phyloP scores from a whole-genome alignment of 805 yeast genomes.

The Candida bentonensis region DNA sequence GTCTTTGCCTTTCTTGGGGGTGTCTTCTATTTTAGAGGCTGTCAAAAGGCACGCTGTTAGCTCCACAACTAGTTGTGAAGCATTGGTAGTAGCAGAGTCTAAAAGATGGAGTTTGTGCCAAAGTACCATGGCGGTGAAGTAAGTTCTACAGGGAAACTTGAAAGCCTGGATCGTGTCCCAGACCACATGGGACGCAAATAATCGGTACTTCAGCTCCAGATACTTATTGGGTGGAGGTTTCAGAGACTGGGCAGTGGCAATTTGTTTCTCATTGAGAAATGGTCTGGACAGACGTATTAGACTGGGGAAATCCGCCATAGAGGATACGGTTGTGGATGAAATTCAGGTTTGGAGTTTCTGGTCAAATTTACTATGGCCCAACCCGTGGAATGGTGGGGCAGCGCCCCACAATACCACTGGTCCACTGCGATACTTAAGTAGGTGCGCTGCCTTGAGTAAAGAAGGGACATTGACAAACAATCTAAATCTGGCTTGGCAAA shows the following conservation, averaged over 20 bases:
- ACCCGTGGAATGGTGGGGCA: no score
- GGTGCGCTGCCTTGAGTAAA: no score
- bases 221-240: constrained; percentile 26
- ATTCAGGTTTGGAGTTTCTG: constrained; percentile 18
- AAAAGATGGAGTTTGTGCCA: constrained; percentile 60
- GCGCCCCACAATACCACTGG: no score
- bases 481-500: no score
- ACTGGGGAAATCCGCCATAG: not conserved
- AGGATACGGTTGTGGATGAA: not conserved
- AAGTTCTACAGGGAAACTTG: constrained; percentile 41
- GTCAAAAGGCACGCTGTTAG: constrained; percentile 55
- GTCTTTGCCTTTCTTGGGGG: constrained; percentile 59
- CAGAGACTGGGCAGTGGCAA: constrained; percentile 38
- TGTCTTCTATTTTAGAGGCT: constrained; percentile 71
- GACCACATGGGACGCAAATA: constrained; percentile 7
- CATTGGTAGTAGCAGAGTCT: constrained; percentile 21
- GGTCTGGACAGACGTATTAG: constrained; percentile 33
- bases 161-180: not conserved
- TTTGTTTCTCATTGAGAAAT: constrained; percentile 40
- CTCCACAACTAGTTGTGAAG: constrained; percentile 27
- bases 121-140: constrained; percentile 55
- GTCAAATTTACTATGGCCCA: no score
- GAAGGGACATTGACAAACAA: no score
- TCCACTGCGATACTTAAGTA: no score
- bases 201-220: not conserved